Evolutionary conservation across 306 rosid species (phyloP).

Genomic region (Vicia sativa): DNA sequence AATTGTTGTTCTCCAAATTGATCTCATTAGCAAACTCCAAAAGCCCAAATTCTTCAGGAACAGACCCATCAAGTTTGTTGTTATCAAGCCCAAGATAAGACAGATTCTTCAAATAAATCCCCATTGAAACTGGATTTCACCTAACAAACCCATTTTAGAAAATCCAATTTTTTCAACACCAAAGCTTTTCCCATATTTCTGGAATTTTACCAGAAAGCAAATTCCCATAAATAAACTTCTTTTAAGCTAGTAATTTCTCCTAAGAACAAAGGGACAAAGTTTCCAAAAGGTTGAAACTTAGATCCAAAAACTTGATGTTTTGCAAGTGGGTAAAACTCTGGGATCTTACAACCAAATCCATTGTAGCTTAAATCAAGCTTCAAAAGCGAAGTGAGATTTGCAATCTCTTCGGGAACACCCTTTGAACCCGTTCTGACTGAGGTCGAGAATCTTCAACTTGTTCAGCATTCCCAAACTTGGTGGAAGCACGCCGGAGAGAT

Average conservation of each 20-base stretch:
- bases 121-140: slow-evolving; percentile 73
- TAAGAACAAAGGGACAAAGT: slow-evolving; percentile 59
- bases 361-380: slow-evolving; percentile 75
- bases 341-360: slow-evolving; percentile 55
- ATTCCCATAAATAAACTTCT: slow-evolving; percentile 70
- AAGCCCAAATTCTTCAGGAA: slow-evolving; percentile 65
- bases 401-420: slow-evolving; percentile 52
- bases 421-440: slow-evolving; percentile 52
- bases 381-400: slow-evolving; percentile 55
- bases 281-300: slow-evolving; percentile 66
- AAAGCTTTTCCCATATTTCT: slow-evolving; percentile 63
- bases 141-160: slow-evolving; percentile 65
- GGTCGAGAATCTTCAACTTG: slow-evolving; percentile 65
- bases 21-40: slow-evolving; percentile 58
- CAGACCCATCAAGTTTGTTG: slow-evolving; percentile 69
- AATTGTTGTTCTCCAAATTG: slow-evolving; percentile 76
- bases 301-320: slow-evolving; percentile 63
- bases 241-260: slow-evolving; percentile 53
- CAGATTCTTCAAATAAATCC: slow-evolving; percentile 53
- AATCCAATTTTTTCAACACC: slow-evolving; percentile 57
- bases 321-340: slow-evolving; percentile 49
- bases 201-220: slow-evolving; percentile 74
- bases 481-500: slow-evolving; percentile 54
- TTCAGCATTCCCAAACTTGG: slow-evolving; percentile 39
- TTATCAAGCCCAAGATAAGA: slow-evolving; percentile 73